A percentile compares a stretch with the other conserved stretches of the same genome.
Conservation (phyloP, 1,284 basidiomycete species). For the Clitocybe nebularis region DNA sequence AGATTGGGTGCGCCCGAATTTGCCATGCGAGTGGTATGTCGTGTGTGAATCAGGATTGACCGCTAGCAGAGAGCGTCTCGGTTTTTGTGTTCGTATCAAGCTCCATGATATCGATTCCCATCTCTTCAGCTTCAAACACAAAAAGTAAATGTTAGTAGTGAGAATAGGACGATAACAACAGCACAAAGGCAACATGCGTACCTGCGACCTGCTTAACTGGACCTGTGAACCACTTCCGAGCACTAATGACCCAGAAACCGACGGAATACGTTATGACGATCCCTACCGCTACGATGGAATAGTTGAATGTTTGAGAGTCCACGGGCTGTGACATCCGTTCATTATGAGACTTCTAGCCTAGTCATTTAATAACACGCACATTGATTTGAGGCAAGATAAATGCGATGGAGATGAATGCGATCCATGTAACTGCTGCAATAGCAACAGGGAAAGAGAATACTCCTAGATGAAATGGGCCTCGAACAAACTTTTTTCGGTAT, state of each 20-base stretch:
- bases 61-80: too few relatives aligned
- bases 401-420: slow-evolving; percentile 58
- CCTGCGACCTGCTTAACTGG: slow-evolving; percentile 62
- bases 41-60: too few relatives aligned
- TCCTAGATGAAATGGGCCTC: slow-evolving; percentile 72
- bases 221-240: slow-evolving; percentile 67
- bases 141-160: neutral
- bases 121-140: slow-evolving; percentile 36
- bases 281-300: slow-evolving; percentile 68
- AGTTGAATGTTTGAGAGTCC: slow-evolving; percentile 67
- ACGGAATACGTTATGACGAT: slow-evolving; percentile 61
- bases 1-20: too few relatives aligned
- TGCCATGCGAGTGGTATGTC: too few relatives aligned
- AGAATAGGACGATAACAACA: neutral
- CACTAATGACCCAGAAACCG: slow-evolving; percentile 64
- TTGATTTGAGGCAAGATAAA: slow-evolving; percentile 67
- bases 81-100: too few relatives aligned
- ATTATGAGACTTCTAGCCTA: neutral
- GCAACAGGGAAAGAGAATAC: slow-evolving; percentile 56
- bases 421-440: slow-evolving; percentile 51
- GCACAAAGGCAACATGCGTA: slow-evolving; percentile 21
- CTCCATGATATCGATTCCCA: slow-evolving; percentile 46
- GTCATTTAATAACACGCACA: slow-evolving; percentile 25
- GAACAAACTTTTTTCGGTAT: slow-evolving; percentile 54
- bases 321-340: slow-evolving; percentile 47